Evolutionary conservation across 352 stramenopile genomes (phyloP), one percentile per base, ranked within the genome.

Genomic region (Pythium graminicola): DNA sequence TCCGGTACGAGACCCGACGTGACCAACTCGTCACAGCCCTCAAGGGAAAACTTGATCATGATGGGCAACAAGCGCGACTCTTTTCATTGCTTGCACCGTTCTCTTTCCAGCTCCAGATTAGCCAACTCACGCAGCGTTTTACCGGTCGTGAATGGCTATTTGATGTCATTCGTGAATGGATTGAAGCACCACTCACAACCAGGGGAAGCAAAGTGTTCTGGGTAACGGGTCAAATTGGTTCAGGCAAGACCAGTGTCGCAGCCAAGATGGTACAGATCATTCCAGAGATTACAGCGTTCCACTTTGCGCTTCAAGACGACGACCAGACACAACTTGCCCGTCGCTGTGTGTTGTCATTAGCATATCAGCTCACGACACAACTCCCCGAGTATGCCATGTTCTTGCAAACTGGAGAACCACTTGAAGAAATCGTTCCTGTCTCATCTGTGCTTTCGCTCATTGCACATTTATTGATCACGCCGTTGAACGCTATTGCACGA

Each of bases 341-440:
- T 0, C 72, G 79, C 1, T 89, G 79, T 22, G 64, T 89, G 45
- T 65, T 89, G 13, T 88, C 76, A 10, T 53, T 89, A 0, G 74
- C 72, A 4, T 89, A 87, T 20, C 79, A 89, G 42, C 62, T 89
- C 8, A 89, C 79, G 22, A 89, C 79, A 19, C 79, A 89, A 57
- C 50, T 89, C 8, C 69, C 74, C 7, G 74, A 81, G 51, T 89
- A 87, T 44, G 70, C 74, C 3, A 60, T 70, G 11, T 86, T 82
- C 35, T 51, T 89, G 11, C 79, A 89, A 33, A 70, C 73, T n/a
- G 70, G 75, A 24, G 73, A 86, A 26, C 79, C 79, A 1, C 54
- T 89, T 2, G 79, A 89, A 47, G 79, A 89, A 55, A 67, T 89
- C 40, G 76, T 89, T 3, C 74, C 76, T 0, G 73, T 89, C n/a